Conservation (phyloP, 192 early-diverging fungal genomes). For the Umbelopsis isabellina region DNA sequence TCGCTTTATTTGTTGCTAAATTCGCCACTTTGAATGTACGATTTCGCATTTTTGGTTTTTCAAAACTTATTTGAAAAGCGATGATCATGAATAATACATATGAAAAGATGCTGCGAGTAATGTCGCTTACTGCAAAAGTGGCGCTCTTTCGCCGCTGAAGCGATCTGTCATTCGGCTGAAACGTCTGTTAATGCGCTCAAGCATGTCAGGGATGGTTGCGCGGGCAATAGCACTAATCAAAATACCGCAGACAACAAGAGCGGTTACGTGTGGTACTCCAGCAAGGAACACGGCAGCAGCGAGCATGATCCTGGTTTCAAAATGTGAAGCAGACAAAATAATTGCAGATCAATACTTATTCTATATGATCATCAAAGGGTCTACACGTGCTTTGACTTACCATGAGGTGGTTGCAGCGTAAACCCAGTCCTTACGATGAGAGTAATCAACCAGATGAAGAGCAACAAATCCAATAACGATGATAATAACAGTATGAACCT, state of each 20-base stretch:
- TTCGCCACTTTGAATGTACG: too few species aligned
- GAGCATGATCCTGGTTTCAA: conserved; percentile 23
- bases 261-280: conserved; percentile 28
- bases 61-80: too few species aligned
- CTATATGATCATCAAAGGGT: conserved; percentile 10
- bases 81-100: too few species aligned
- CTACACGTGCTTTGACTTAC: conserved; percentile 23
- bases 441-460: conserved; percentile 39
- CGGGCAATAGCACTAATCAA: conserved; percentile 36
- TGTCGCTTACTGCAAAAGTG: conserved; percentile 25
- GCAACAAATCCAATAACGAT: conserved; percentile 32
- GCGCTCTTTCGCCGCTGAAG: conserved; percentile 37
- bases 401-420: conserved; percentile 44
- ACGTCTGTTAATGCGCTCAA: conserved; percentile 28
- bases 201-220: conserved; percentile 27
- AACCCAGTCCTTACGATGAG: conserved; percentile 41
- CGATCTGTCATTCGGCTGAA: conserved; percentile 32
- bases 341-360: conserved; percentile 9
- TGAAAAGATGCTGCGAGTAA: background rate
- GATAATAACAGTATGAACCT: conserved; percentile 25
- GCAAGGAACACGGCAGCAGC: conserved; percentile 23
- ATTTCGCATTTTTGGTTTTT: too few species aligned
- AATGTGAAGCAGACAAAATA: conserved; percentile 4
- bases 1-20: too few species aligned
- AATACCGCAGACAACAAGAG: conserved; percentile 39